Evolutionary conservation across 78 protist species (phyloP), one percentile per base, ranked within the genome.

Genomic region (Isochrysis galbana): DNA sequence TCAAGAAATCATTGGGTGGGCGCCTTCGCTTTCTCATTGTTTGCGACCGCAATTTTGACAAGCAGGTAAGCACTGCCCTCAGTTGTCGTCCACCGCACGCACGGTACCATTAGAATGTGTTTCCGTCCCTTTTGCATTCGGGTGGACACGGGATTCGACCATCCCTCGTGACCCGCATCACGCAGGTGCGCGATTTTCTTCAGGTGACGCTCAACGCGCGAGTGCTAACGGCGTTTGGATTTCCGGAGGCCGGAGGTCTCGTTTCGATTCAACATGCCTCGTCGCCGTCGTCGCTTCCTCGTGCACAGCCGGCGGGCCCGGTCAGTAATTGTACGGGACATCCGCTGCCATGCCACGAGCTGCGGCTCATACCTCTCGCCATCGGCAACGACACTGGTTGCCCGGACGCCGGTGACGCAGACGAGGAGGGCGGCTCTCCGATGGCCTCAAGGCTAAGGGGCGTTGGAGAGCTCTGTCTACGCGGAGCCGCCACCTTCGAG

Each of bases 341-440:
- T 41, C 82, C 82, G 39, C 82, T 72, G 82, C 82, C 82, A 41
- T 72, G 82, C 82, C 29, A 72, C 41, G 82, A 72, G 82, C 82
- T 72, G 32, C 2, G 17, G 82, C 82, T 72, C 32, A 23, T n/a
- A 23, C 82, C 82, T 3, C 44, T 72, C 42, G 5, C 14, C n/a
- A 11, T 2, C 36, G 74, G 74, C 74, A 32, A 21, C 74, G 74
- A 32, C 74, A 32, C 5, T 7, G 74, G 74, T 32, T 23, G 26
- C 74, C 36, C 36, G 7, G 74, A 32, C 74, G 74, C 36, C 74
- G 23, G 74, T 7, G 61, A 51, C 14, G 61, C 61, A 14, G 14
- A 14, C 61, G 14, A 51, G 61, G 61, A 51, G 7, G 61, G 14
- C 29, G 74, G 74, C 74, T 23, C 7, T 3, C n/a, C 36, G 36